Conservation (phyloP, 2,329 filamentous ascomycete species). For the Ilyonectria destructans region DNA sequence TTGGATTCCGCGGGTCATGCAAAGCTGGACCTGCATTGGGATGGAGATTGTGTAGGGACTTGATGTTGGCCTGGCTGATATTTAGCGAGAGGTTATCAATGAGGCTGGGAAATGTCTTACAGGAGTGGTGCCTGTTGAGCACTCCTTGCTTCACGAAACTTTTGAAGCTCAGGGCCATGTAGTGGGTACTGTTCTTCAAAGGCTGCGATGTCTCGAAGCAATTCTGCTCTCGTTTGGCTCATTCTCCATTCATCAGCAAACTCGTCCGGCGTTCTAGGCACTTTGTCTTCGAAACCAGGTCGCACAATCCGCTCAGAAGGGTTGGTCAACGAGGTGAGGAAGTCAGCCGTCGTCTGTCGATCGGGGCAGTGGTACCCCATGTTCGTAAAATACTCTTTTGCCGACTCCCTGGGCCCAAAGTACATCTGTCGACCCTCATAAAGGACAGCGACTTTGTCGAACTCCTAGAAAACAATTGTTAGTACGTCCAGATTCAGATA, state of each 20-base stretch:
- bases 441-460: slow-evolving; percentile 78
- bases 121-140: slow-evolving; percentile 35
- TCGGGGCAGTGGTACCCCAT: slow-evolving; percentile 74
- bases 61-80: slow-evolving; percentile 30
- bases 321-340: slow-evolving; percentile 70
- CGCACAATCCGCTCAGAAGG: slow-evolving; percentile 52
- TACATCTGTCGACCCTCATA: slow-evolving; percentile 79
- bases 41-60: slow-evolving; percentile 64
- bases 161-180: slow-evolving; percentile 20
- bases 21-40: slow-evolving; percentile 61
- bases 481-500: neutral
- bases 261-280: slow-evolving; percentile 54
- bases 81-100: neutral
- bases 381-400: slow-evolving; percentile 73
- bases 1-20: slow-evolving; percentile 52
- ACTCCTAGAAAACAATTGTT: slow-evolving; percentile 59
- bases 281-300: slow-evolving; percentile 50
- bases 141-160: slow-evolving; percentile 30
- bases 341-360: slow-evolving; percentile 75
- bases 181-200: slow-evolving; percentile 25
- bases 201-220: slow-evolving; percentile 25
- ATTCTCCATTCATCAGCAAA: slow-evolving; percentile 55
- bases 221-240: slow-evolving; percentile 29
- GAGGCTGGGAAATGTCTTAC: slow-evolving; percentile 10
- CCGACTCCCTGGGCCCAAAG: slow-evolving; percentile 71